phyloP scores from a whole-genome alignment of 768 basidiomycete species.

The Hygrocybe punicea region DNA sequence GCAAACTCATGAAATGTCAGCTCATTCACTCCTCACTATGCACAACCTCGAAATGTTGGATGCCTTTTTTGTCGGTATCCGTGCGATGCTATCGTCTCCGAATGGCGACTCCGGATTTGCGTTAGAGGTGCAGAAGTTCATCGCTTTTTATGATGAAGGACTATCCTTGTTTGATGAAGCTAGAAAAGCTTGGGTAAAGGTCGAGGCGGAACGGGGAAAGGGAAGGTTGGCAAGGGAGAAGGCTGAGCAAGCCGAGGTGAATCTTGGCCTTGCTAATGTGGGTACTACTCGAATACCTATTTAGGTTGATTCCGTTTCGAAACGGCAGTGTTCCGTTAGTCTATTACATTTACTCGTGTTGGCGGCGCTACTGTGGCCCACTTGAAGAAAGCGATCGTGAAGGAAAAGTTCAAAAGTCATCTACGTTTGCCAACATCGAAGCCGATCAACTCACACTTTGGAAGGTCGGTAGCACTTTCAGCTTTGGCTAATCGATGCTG shows the following conservation, averaged over 20 bases:
- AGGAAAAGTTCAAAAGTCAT: too few relatives aligned
- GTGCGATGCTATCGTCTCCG: slow-evolving; percentile 27
- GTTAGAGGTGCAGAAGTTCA: slow-evolving; percentile 51
- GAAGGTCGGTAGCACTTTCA: too few relatives aligned
- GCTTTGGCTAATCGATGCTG: too few relatives aligned
- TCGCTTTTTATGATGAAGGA: slow-evolving; percentile 47
- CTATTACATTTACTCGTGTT: too few relatives aligned
- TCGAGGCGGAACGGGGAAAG: slow-evolving; percentile 70
- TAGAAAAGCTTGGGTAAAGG: slow-evolving; percentile 54
- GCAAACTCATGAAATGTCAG: slow-evolving; percentile 88
- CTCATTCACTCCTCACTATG: slow-evolving; percentile 67
- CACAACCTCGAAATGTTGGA: slow-evolving; percentile 74
- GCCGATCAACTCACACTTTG: too few relatives aligned
- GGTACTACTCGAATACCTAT: too few relatives aligned
- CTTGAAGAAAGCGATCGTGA: too few relatives aligned
- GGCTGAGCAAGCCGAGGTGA: slow-evolving; percentile 32
- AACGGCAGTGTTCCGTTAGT: too few relatives aligned
- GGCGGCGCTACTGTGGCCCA: too few relatives aligned
- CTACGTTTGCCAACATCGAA: too few relatives aligned
- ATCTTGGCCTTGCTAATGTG: too few relatives aligned
- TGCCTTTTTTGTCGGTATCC: slow-evolving; percentile 58
- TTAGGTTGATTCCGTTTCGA: too few relatives aligned
- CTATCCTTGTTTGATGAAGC: slow-evolving; percentile 51
- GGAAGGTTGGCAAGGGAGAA: slow-evolving; percentile 68
- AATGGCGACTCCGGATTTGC: slow-evolving; percentile 26